A percentile compares a stretch with the other conserved stretches of the same genome.
phyloP scores from a whole-genome alignment of 2,329 filamentous ascomycete genomes.

The Talaromyces sp. region DNA sequence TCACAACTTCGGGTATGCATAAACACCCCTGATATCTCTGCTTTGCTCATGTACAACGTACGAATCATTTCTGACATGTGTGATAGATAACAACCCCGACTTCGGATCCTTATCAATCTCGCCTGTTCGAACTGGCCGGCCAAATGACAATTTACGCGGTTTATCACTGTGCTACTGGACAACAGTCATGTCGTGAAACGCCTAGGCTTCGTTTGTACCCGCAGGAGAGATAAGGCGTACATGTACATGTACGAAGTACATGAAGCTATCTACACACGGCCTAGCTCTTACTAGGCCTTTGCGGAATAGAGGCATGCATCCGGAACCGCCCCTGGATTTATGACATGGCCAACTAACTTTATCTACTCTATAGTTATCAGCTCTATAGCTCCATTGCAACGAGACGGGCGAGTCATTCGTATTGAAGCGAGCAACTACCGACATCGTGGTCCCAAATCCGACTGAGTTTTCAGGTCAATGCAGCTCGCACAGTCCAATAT shows the following conservation, averaged over 20 bases:
- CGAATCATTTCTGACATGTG: neutral
- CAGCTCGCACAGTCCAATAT: neutral
- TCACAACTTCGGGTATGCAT: neutral
- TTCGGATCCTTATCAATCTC: neutral
- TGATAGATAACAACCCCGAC: neutral
- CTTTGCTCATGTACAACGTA: neutral
- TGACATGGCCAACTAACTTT: neutral
- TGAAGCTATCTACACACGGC: neutral
- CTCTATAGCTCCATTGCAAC: neutral
- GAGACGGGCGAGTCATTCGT: neutral
- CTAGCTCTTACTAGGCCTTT: neutral
- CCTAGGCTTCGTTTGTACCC: neutral
- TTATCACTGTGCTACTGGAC: neutral
- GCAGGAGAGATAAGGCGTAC: neutral
- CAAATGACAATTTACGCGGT: neutral
- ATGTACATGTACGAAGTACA: neutral
- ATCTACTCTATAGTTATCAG: neutral
- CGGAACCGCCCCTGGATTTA: neutral
- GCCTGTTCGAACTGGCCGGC: neutral
- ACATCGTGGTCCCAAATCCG: neutral
- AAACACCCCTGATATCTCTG: neutral
- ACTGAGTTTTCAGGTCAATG: neutral
- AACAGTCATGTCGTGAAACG: neutral
- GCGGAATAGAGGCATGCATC: neutral
- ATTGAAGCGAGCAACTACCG: neutral